Evolutionary conservation across 176 grass and related monocot genomes (phyloP), one percentile per base, ranked within the genome.

Genomic region (Oryza meridionalis): DNA sequence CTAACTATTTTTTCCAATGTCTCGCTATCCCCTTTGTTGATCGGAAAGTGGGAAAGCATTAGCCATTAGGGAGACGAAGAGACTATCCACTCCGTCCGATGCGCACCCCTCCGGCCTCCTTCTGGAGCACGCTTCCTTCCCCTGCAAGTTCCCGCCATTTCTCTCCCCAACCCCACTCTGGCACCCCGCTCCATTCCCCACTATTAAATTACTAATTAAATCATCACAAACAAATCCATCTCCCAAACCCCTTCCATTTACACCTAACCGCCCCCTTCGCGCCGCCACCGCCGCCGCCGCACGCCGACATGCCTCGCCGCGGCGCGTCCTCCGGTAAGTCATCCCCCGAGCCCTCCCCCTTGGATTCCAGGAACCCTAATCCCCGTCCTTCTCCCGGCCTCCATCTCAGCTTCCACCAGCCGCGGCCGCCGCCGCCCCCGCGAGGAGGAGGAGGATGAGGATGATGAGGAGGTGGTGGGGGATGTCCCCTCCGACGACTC

Each of bases 81-180:
- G 38, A 40, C 38, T 40, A 40, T 44, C 43, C 43, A 2, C 43
- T 46, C 44, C 44, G 11, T 46, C 44, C 44, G 44, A 46, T 46
- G 44, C 43, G 10, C 43, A 2, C 9, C 10, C 43, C 0, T 44
- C 43, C 9, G 10, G 0, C 0, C 13, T 87, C 72, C 85, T 82
- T 77, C 72, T 65, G 50, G 13, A 82, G 79, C 40, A 82, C 79
- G 16, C 74, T 42, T 51, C 79, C 51, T 85, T 61, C 53, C 14
- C 22, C 67, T 6, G 65, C 77, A 82, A 67, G 63, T 88, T 91
- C 90, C 90, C 90, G 90, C 90, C 86, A 81, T 77, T 88, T 85
- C 89, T 21, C 44, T 2, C 38, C 15, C 50, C 1, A 53, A 21
- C 64, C 31, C 63, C 31, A 15, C 32, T 22, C 53, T 9, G 42